Evolutionary conservation across 305 asterid species (phyloP).

Genomic region (Withania somnifera): DNA sequence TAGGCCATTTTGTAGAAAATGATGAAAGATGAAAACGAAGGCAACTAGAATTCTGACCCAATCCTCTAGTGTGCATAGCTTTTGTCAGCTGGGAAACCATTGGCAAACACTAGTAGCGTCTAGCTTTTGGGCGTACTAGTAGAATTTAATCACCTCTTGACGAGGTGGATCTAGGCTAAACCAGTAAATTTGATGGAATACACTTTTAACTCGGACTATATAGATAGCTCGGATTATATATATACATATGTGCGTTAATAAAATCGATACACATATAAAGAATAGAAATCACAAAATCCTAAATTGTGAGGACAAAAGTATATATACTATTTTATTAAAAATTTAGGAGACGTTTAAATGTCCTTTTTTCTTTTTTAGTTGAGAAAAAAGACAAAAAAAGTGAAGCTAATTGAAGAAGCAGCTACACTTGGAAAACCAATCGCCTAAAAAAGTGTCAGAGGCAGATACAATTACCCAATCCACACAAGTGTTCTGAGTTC

Average conservation of each 20-base stretch:
- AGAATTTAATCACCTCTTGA: background rate
- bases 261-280: background rate
- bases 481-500: background rate
- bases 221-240: background rate
- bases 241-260: background rate
- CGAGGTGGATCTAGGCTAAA: background rate
- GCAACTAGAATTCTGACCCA: constrained; percentile 14
- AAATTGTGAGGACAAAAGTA: background rate
- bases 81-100: background rate
- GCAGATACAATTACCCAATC: background rate
- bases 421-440: background rate
- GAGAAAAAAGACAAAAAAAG: background rate
- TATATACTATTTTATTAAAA: background rate
- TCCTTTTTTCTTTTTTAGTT: background rate
- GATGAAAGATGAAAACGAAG: constrained; percentile 6
- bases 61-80: background rate
- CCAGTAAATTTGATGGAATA: background rate
- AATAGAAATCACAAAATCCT: background rate
- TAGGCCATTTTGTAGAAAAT: constrained; percentile 10
- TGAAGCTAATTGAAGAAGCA: background rate
- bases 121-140: background rate
- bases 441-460: background rate
- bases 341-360: background rate
- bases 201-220: background rate
- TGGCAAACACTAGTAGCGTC: background rate